phyloP scores from a whole-genome alignment of 352 stramenopile species.

The Pythium sp. region DNA sequence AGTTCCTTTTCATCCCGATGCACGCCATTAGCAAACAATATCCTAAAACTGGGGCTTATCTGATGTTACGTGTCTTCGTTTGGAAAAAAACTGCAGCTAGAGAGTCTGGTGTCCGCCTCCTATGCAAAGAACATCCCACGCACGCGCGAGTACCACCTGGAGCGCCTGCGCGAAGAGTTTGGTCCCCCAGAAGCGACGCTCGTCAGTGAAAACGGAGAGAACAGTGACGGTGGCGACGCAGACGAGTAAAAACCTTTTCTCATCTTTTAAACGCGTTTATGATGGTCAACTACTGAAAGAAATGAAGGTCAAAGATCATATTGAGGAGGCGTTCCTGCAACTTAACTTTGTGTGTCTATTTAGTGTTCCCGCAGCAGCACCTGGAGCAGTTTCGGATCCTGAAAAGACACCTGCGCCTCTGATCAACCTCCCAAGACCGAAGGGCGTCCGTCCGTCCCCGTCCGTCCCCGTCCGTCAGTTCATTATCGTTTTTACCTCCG shows the following conservation, averaged over 20 bases:
- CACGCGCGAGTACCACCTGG: slow-evolving; percentile 53
- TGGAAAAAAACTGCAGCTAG: slow-evolving; percentile 35
- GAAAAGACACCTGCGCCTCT: not conserved
- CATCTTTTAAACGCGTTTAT: no score
- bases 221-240: not conserved
- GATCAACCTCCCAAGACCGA: not conserved
- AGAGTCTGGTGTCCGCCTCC: slow-evolving; percentile 64
- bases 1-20: not conserved
- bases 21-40: not conserved
- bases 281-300: no score
- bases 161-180: slow-evolving; percentile 63
- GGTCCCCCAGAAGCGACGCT: slow-evolving; percentile 15
- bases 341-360: not conserved
- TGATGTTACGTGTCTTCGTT: not conserved
- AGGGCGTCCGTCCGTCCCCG: not conserved
- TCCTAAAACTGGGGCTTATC: not conserved
- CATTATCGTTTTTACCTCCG: not conserved
- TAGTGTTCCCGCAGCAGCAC: not conserved
- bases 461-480: not conserved
- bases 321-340: not conserved
- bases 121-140: slow-evolving; percentile 67
- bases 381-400: not conserved
- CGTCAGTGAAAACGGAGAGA: not conserved
- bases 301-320: not conserved
- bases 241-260: not conserved